Conservation (phyloP, 169 alveolate genomes). For the Eimeria praecox region DNA sequence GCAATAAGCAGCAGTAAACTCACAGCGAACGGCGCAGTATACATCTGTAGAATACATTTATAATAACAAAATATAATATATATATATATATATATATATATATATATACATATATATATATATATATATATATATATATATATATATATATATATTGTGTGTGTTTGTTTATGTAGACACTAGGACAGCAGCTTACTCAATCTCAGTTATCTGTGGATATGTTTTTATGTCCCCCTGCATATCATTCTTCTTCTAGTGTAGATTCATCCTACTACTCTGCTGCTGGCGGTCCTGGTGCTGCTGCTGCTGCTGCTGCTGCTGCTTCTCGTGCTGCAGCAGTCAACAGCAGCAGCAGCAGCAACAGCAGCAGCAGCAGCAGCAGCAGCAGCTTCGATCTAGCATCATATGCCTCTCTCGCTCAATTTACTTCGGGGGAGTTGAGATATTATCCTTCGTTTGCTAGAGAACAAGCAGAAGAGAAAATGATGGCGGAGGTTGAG, state of each 20-base stretch:
- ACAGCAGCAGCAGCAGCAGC: too few relatives aligned
- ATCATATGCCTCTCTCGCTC: constrained; percentile 87
- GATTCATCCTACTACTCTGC: constrained; percentile 44
- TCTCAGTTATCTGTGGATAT: constrained; percentile 88
- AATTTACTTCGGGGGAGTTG: constrained; percentile 92
- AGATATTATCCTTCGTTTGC: constrained; percentile 87
- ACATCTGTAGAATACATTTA: too few relatives aligned
- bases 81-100: too few relatives aligned
- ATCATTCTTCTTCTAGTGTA: constrained; percentile 80
- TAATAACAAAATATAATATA: too few relatives aligned
- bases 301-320: not conserved
- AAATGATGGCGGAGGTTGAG: constrained; percentile 91
- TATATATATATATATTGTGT: too few relatives aligned
- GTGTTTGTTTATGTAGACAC: constrained; percentile 16
- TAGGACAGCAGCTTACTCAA: constrained; percentile 86
- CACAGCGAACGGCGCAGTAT: too few relatives aligned
- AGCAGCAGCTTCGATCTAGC: constrained; percentile 88
- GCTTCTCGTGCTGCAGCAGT: not conserved
- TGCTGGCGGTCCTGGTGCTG: not conserved
- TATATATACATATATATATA: too few relatives aligned
- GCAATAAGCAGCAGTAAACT: too few relatives aligned
- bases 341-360: too few relatives aligned
- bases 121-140: too few relatives aligned
- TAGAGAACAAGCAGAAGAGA: constrained; percentile 85
- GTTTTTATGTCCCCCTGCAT: constrained; percentile 84